Conservation (phyloP, 2,329 filamentous ascomycete genomes). For the Aspergillus flavus region DNA sequence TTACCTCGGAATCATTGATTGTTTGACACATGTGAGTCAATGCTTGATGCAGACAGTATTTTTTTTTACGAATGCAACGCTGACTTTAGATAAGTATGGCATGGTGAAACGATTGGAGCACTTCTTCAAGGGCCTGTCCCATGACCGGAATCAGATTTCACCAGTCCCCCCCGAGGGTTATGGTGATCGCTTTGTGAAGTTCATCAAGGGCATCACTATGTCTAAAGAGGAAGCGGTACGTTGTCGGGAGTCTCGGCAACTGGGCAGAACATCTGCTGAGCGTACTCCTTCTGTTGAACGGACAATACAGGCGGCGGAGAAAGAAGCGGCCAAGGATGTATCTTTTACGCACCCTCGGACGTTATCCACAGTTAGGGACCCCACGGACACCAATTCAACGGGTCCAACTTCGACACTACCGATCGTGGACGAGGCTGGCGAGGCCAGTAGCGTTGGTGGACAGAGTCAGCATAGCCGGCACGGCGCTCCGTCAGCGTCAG, state of each 20-base stretch:
- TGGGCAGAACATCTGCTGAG: slow-evolving; percentile 33
- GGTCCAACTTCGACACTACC: slow-evolving; percentile 65
- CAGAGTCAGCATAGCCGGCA: slow-evolving; percentile 56
- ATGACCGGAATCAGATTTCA: slow-evolving; percentile 84
- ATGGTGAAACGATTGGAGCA: slow-evolving; percentile 93
- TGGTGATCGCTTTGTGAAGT: slow-evolving; percentile 89
- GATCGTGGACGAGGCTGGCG: slow-evolving; percentile 87
- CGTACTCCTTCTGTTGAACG: slow-evolving; percentile 51
- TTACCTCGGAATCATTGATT: slow-evolving; percentile 98
- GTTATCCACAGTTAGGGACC: slow-evolving; percentile 60
- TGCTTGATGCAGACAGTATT: background rate
- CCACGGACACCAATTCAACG: slow-evolving; percentile 57
- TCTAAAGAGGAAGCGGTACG: slow-evolving; percentile 79
- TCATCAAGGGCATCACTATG: slow-evolving; percentile 89
- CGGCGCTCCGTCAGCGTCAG: slow-evolving; percentile 24
- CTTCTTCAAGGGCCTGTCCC: slow-evolving; percentile 91
- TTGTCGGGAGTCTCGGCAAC: slow-evolving; percentile 31
- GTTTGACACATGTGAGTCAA: slow-evolving; percentile 84
- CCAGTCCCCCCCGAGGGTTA: slow-evolving; percentile 88
- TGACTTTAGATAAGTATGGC: slow-evolving; percentile 68
- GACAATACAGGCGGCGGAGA: slow-evolving; percentile 63
- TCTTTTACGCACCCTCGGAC: slow-evolving; percentile 65
- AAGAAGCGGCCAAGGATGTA: slow-evolving; percentile 62
- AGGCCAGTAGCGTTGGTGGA: slow-evolving; percentile 68
- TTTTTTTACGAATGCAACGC: background rate